Evolutionary conservation across 2,329 filamentous ascomycete genomes (phyloP), one percentile per base, ranked within the genome.

Genomic region (Monosporascus sp.): DNA sequence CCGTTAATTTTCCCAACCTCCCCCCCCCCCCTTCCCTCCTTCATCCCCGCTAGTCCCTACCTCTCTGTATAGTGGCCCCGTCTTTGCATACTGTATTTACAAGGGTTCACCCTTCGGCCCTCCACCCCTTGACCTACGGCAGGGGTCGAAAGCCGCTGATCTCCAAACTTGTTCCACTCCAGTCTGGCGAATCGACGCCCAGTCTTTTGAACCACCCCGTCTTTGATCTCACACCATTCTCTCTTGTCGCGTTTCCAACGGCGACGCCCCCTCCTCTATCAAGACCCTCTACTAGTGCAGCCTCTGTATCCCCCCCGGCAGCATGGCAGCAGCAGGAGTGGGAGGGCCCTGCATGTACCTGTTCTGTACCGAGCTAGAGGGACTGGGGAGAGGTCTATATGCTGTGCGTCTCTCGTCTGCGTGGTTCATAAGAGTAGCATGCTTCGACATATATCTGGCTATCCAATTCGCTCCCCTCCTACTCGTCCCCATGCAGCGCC

Each of bases 361-460:
- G 7, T 53, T 51, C 54, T 49, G 58, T 62, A 62, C 60, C 55
- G 42, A 42, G 24, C 52, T 52, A 37, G 49, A 53, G 38, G 44
- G 47, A 51, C 58, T 56, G 60, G 58, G 57, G 59, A 52, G 53
- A 51, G 55, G 38, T 25, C 22, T 46, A 31, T 46, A 46, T 46
- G 42, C 20, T 17, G 14, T 46, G 42, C 42, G 24, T 14, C 42
- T 31, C 41, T 44, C 24, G 14, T 31, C 42, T 46, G 42, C 42
- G 42, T 22, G 6, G 51, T 61, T 59, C 58, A 64, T 63, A 59
- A 55, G 57, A 59, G 52, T 53, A 62, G 55, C 59, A 54, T 57
- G 61, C 63, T 61, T 65, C 57, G 57, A 65, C 63, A 64, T 68
- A 66, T 68, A 68, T 66, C 60, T 62, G 52, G 58, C 61, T 57